A percentile compares a stretch with the other conserved stretches of the same genome.
These are phyloP conservation scores for Ajuga chamaepitys DNA, from an alignment of 257 asterid species.

Conservation along the genomic window DNA sequence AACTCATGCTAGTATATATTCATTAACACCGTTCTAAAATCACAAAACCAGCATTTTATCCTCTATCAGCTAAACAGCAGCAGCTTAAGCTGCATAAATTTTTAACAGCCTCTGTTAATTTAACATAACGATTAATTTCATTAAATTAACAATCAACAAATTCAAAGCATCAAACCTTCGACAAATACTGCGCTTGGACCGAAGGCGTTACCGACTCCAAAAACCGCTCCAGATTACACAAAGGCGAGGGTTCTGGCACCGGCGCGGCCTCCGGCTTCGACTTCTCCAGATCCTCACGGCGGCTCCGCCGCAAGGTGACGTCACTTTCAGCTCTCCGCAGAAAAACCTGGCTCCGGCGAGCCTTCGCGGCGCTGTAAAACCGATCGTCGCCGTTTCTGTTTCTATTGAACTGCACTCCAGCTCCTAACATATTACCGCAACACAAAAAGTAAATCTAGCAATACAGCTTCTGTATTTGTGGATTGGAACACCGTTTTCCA, in stretches of 20 bases:
- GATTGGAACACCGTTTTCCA: background rate
- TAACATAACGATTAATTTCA: background rate
- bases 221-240: constrained; percentile 60
- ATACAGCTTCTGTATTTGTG: background rate
- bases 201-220: constrained; percentile 61
- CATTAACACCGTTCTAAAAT: background rate
- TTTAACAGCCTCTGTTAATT: background rate
- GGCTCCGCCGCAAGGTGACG: constrained; percentile 30
- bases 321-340: constrained; percentile 55
- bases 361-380: constrained; percentile 56
- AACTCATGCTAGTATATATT: background rate
- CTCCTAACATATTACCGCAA: constrained; percentile 49
- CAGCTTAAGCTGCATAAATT: background rate
- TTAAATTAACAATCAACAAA: background rate
- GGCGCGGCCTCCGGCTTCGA: constrained; percentile 11
- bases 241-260: constrained; percentile 16
- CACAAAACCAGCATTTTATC: background rate
- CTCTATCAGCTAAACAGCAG: background rate
- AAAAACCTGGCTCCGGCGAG: constrained; percentile 48
- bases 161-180: constrained; percentile 57
- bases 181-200: constrained; percentile 49
- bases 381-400: constrained; percentile 66
- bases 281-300: constrained; percentile 33
- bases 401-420: constrained; percentile 64
- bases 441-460: constrained; percentile 12